Evolutionary conservation across 2,329 filamentous ascomycete species (phyloP), one percentile per base, ranked within the genome.

Genomic region (Penicillium psychrosexuale): DNA sequence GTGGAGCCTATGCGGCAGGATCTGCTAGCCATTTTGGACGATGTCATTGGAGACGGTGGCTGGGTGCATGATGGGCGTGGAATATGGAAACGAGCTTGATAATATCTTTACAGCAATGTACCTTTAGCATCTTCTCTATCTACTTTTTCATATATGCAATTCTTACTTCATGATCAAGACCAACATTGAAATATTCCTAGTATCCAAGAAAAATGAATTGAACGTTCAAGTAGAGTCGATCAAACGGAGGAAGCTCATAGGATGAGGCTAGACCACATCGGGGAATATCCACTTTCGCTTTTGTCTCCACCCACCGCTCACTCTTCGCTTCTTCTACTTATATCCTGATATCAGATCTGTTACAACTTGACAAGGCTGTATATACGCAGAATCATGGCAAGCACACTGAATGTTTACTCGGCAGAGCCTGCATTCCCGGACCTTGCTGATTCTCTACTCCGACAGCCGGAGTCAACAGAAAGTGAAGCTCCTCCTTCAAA

Each of bases 41-140:
- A 66, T 37, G 58, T 62, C 2, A 49, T 75, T 11, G 58, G 53
- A 6, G 47, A 59, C 12, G 57, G 43, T 8, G 58, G 48, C 36
- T 74, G 72, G 72, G 44, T 50, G 5, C 66, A 71, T 61, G 64
- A 72, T 53, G 70, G 64, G 0, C 43, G 56, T 33, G 70, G 70
- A 1, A 51, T 60, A 43, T 74, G 72, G 72, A 67, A 13, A 28
- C 57, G 47, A 19, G 3, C 3, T 28, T 54, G 42, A 36, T 8
- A 6, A 28, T 19, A 36, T 36, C 17, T 11, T 11, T 8, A 11
- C 8, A 33, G 5, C 8, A 33, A 24, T 12, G 8, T 33, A 44
- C 1, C 9, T 13, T 30, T 8, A 34, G 1, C 30, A 22, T 43
- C 1, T 28, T 38, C 1, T 17, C n/a, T 7, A 24, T 17, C 4